Evolutionary conservation across 1,284 basidiomycete genomes (phyloP).

Genomic region (Microbotryum intermedium): DNA sequence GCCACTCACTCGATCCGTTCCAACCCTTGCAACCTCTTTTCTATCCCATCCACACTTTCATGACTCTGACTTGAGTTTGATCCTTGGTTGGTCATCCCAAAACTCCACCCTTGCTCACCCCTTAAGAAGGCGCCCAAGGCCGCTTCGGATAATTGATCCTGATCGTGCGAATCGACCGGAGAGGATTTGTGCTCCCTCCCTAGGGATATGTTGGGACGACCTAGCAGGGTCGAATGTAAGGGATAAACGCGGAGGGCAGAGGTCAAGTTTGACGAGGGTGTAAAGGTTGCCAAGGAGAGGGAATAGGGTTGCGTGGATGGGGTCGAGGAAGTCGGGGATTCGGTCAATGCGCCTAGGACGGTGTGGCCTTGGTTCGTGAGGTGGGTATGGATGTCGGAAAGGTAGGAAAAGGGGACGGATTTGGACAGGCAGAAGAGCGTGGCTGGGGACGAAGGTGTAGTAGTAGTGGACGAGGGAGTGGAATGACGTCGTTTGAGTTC

Average conservation of each 20-base stretch:
- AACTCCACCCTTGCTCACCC: constrained; percentile 20
- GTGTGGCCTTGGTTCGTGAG: too few relatives aligned
- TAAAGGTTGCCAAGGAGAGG: constrained; percentile 4
- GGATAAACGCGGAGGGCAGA: not conserved
- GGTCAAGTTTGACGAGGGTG: not conserved
- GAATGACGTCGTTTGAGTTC: too few relatives aligned
- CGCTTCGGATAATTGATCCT: not conserved
- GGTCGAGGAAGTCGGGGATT: not conserved
- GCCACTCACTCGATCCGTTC: constrained; percentile 7
- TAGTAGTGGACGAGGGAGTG: not conserved
- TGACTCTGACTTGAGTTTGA: too few relatives aligned
- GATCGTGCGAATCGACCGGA: not conserved
- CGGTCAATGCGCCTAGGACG: too few relatives aligned
- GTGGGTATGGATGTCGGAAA: too few relatives aligned
- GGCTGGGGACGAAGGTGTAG: too few relatives aligned
- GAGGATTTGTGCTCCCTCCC: constrained; percentile 20
- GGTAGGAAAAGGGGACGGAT: too few relatives aligned
- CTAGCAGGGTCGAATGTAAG: constrained; percentile 12
- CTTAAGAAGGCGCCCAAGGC: constrained; percentile 21
- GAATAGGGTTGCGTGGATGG: constrained; percentile 1
- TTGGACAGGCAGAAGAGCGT: not conserved
- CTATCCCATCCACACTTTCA: not conserved
- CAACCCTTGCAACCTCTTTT: constrained; percentile 2
- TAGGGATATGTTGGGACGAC: constrained; percentile 18
- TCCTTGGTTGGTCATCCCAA: constrained; percentile 5